Evolutionary conservation across 2,329 filamentous ascomycete genomes (phyloP), one percentile per base, ranked within the genome.

Genomic region (Keithomyces neogunnii): DNA sequence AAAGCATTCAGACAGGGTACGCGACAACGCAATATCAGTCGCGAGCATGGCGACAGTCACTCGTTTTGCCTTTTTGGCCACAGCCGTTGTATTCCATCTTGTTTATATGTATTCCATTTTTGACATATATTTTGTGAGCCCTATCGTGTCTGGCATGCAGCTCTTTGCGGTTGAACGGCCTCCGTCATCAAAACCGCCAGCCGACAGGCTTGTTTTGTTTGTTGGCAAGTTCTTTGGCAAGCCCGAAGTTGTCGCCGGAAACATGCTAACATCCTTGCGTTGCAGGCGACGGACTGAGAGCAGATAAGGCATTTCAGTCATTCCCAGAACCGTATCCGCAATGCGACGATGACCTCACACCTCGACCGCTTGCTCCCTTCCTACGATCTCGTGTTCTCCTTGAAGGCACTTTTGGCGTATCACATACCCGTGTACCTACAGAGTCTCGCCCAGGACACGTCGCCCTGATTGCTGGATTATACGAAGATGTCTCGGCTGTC

Each of bases 101-200:
- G 81, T 95, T 57, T 99, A 99, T 69, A 86, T 96, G 51, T 88
- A 86, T 66, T 96, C 90, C 54, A 97, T 97, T 63, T 99, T 99
- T 72, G 91, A 96, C 69, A 93, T 97, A 57, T 97, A 99, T 72
- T 99, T 99, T 66, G 90, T 96, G 65, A 96, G 90, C 66, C 93
- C 93, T 28, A 93, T 99, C 60, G 93, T 97, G 50, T 88, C 86
- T 73, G 93, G 93, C 64, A 99, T 99, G 93, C 82, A 80, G 63
- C 80, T 90, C 54, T 91, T 89, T 69, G 72, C 75, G 45, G 76
- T 95, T 38, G 81, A 90, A 53, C 77, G 84, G 51, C 72, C 79
- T 39, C 60, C 70, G 42, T 70, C 72, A 48, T 68, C 69, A 48
- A 82, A 85, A 67, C 81, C 91, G 28, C 93, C 93, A 1, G 92